Evolutionary conservation across 306 rosid species (phyloP), one percentile per base, ranked within the genome.

Genomic region (Vicia villosa): DNA sequence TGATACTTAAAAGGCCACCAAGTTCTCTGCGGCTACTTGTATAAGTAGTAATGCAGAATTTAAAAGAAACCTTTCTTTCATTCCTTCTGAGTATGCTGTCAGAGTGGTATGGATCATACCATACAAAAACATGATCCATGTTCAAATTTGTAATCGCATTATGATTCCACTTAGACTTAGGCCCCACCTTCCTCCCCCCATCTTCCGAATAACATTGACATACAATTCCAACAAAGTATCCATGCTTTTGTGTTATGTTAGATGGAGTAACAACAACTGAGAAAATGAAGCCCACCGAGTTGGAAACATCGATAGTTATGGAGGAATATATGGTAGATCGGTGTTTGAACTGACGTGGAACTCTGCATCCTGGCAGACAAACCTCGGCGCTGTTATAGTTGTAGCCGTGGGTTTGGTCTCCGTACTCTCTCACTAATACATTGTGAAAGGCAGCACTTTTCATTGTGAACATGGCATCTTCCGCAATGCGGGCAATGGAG

Each of bases 81-180:
- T 4, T 3, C 7, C 8, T 47, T 6, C 46, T 5, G 14, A 10
- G 14, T 30, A 67, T 67, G 13, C 6, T 17, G 28, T 65, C 79
- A 65, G 19, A 74, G 7, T 4, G 42, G 60, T 54, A 60, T 22
- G 66, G 79, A 65, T 74, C 67, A 32, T 66, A 66, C 79, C 79
- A 74, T 5, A 36, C 5, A 68, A 17, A 54, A 63, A 74, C 56
- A 63, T 74, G 42, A 63, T 65, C 72, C 14, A 28, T 26, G 2
- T n/a, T 42, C 12, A 52, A 38, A 15, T 63, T 5, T 5, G 11
- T 9, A 7, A 34, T 6, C 4, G 5, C 9, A 17, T 30, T 4
- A 51, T 1, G 5, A 17, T 12, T 2, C 26, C 10, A 26, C 38
- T 0, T 10, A 15, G 58, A 13, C 12, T 0, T 1, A 10, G 1